These are phyloP conservation scores for Posidonia oceanica DNA, from an alignment of 116 monocot genomes.

Conservation along the genomic window DNA sequence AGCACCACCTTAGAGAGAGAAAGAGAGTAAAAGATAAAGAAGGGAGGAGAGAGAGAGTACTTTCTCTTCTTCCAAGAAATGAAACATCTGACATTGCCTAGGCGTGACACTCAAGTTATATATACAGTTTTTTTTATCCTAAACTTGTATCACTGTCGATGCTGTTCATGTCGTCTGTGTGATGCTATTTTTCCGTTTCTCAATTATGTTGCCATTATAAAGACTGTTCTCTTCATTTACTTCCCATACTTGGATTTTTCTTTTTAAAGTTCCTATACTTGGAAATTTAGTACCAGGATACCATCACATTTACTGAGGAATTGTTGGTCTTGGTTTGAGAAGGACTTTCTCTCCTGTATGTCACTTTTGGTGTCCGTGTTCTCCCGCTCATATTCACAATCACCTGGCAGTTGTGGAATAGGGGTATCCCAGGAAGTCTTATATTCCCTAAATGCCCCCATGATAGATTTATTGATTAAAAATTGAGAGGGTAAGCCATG, in stretches of 20 bases:
- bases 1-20: constrained; percentile 6
- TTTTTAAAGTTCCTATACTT: background rate
- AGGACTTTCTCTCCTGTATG: no score
- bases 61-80: constrained; percentile 37
- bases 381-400: background rate
- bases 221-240: no score
- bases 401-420: background rate
- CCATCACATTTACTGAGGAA: no score
- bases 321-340: no score
- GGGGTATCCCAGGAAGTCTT: background rate
- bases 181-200: background rate
- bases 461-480: background rate
- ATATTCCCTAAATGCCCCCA: background rate
- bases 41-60: constrained; percentile 10
- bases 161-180: background rate
- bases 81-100: constrained; percentile 19
- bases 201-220: no score
- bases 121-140: background rate
- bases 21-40: constrained; percentile 3
- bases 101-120: background rate
- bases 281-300: background rate
- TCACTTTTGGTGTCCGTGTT: no score
- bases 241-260: no score
- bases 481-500: background rate
- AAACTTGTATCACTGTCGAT: background rate